These are phyloP conservation scores for Fragilaria crotonensis DNA, from an alignment of 108 stramenopile species.

Conservation along the genomic window DNA sequence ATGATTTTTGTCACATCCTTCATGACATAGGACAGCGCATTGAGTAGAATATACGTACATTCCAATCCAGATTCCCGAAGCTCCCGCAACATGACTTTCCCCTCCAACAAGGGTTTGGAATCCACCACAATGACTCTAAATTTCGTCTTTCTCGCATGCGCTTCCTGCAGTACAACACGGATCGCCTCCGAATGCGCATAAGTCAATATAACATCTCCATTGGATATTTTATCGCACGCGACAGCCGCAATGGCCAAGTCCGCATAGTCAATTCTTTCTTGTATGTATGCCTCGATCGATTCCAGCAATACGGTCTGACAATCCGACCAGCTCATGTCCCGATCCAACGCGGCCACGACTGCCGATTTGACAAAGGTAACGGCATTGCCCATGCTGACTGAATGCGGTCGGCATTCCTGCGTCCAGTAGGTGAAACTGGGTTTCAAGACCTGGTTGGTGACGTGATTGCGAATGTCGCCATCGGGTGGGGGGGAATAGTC, in stretches of 20 bases:
- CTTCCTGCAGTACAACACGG: constrained; percentile 39
- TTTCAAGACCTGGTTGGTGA: constrained; percentile 80
- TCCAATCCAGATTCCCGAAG: constrained; percentile 65
- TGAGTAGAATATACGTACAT: constrained; percentile 85
- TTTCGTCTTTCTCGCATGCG: constrained; percentile 30
- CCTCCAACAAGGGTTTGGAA: constrained; percentile 78
- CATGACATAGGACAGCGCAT: constrained; percentile 92
- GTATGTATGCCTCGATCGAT: constrained; percentile 79
- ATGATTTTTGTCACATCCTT: constrained; percentile 94
- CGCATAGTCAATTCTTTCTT: constrained; percentile 88
- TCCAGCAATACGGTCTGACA: constrained; percentile 68
- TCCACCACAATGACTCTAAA: constrained; percentile 96
- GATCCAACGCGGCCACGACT: constrained; percentile 72
- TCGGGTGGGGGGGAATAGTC: constrained; percentile 48
- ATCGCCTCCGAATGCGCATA: constrained; percentile 81
- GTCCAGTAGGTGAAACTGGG: constrained; percentile 88
- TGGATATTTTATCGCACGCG: constrained; percentile 70
- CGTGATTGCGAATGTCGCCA: constrained; percentile 56
- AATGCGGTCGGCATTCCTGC: constrained; percentile 83
- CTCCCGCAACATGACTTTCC: constrained; percentile 53
- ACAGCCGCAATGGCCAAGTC: constrained; percentile 80
- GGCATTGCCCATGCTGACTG: constrained; percentile 95
- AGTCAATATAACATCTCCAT: constrained; percentile 91
- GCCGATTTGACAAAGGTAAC: constrained; percentile 83
- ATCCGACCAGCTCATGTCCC: constrained; percentile 72